Evolutionary conservation across 129 eudicot species (phyloP).

Genomic region (Solidago caesia): DNA sequence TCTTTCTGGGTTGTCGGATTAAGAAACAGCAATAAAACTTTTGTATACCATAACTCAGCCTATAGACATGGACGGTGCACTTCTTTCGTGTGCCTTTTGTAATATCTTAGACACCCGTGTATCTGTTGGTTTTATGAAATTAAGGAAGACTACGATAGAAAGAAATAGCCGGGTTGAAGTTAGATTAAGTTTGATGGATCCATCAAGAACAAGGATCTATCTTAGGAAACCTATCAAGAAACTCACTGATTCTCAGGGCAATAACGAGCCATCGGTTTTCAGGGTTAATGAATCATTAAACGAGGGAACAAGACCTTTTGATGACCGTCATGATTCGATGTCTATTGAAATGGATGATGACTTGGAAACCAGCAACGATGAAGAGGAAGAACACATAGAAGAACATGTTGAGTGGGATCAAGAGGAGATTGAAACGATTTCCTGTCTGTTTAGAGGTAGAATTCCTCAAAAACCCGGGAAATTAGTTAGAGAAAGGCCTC

Average conservation of each 20-base stretch:
- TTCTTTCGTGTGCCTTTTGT: slow-evolving; percentile 25
- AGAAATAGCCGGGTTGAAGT: slow-evolving; percentile 1
- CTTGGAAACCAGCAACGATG: slow-evolving; percentile 12
- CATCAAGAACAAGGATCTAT: slow-evolving; percentile 31
- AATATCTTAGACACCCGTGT: slow-evolving; percentile 13
- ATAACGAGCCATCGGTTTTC: slow-evolving; percentile 48
- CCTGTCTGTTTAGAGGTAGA: slow-evolving; percentile 71
- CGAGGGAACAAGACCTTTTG: slow-evolving; percentile 25
- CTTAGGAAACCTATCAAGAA: slow-evolving; percentile 55
- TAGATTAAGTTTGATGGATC: slow-evolving; percentile 13
- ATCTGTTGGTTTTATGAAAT: background rate
- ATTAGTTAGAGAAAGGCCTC: slow-evolving; percentile 60
- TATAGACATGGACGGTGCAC: slow-evolving; percentile 27
- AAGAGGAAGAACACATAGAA: slow-evolving; percentile 19
- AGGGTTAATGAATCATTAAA: slow-evolving; percentile 26
- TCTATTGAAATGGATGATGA: slow-evolving; percentile 20
- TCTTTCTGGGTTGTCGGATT: slow-evolving; percentile 6
- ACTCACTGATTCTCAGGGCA: slow-evolving; percentile 45
- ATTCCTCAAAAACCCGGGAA: slow-evolving; percentile 93
- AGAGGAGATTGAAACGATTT: slow-evolving; percentile 83
- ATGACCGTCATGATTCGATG: slow-evolving; percentile 14
- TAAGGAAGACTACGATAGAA: background rate
- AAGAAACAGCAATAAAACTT: background rate
- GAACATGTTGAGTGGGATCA: slow-evolving; percentile 54
- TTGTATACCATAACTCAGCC: slow-evolving; percentile 21